Evolutionary conservation across 371 early-diverging fungal species (phyloP), one percentile per base, ranked within the genome.

Genomic region (Haplosporangium sp.): DNA sequence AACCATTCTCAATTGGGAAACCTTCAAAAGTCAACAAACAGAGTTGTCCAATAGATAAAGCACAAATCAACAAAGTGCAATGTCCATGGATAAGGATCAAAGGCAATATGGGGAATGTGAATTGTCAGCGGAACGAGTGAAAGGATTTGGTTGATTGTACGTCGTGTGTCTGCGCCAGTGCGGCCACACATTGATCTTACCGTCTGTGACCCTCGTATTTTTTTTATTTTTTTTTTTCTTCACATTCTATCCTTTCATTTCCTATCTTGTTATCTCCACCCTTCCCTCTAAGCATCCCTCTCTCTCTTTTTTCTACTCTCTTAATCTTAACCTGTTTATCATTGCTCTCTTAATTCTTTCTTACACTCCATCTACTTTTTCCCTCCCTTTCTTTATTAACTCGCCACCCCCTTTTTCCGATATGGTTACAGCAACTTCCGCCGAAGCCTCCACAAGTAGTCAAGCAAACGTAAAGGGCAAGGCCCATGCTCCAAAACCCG

Each of bases 361-460:
- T 17, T 27, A 2, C 53, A 19, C 50, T 42, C 47, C 5, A 34
- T 55, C 59, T 17, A 19, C 47, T n/a, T 61, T 20, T 34, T 27
- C n/a, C 11, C 38, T 52, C 40, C 8, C 10, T 39, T 34, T 27
- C 58, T 40, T 13, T 40, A 19, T n/a, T 59, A 9, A 9, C 19
- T 39, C 15, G 39, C 17, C 27, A 7, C 10, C 17, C n/a, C 8
- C 19, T 38, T 0, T 61, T 45, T 37, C 52, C 45, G 37, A 48
- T 65, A 79, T 79, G 81, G 81, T 79, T 8, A 61, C 81, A 50
- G 81, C 74, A 9, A 74, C 59, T 6, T 53, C 74, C 27, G 17
- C 61, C 56, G 56, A 66, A 20, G 47, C 50, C 27, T 35, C 20
- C 55, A 0, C 45, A 7, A 5, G 27, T 4, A n/a, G 19, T 20